phyloP scores from a whole-genome alignment of 2,329 filamentous ascomycete species.

The Claviceps monticola region DNA sequence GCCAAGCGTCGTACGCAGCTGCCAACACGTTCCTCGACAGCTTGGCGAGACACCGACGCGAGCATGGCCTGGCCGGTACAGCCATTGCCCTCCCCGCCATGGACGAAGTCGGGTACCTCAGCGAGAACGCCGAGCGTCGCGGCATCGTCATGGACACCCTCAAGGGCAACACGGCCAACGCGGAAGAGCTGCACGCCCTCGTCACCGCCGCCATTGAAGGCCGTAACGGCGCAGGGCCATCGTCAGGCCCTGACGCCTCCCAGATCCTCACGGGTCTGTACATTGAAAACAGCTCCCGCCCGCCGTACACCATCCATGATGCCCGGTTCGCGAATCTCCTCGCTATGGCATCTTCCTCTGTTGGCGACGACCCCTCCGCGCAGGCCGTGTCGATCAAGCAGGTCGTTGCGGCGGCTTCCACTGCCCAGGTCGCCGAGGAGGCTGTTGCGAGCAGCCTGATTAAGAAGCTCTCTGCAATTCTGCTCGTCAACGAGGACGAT shows the following conservation, averaged over 20 bases:
- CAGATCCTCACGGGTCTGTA: constrained; percentile 42
- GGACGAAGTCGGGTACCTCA: constrained; percentile 34
- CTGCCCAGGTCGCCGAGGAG: constrained; percentile 7
- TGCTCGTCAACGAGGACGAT: constrained; percentile 11
- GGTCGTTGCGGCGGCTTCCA: background rate
- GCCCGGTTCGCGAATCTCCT: constrained; percentile 3
- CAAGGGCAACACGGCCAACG: constrained; percentile 35
- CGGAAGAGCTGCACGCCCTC: constrained; percentile 40
- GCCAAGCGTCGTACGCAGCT: constrained; percentile 38
- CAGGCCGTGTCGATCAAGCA: constrained; percentile 10
- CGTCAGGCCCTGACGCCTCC: constrained; percentile 15
- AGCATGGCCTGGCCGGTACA: constrained; percentile 27
- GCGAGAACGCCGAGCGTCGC: constrained; percentile 23
- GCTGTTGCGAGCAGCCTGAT: constrained; percentile 12
- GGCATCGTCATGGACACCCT: constrained; percentile 29
- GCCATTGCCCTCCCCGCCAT: constrained; percentile 35
- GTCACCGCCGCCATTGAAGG: constrained; percentile 35
- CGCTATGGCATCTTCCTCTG: background rate
- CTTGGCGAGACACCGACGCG: constrained; percentile 21
- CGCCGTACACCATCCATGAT: constrained; percentile 33
- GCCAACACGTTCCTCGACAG: constrained; percentile 31
- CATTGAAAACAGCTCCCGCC: constrained; percentile 26
- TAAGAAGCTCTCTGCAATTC: constrained; percentile 22
- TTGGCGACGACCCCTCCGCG: background rate
- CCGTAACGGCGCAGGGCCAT: constrained; percentile 12